Evolutionary conservation across 768 basidiomycete genomes (phyloP).

Genomic region (Tylopilus subfusipes): DNA sequence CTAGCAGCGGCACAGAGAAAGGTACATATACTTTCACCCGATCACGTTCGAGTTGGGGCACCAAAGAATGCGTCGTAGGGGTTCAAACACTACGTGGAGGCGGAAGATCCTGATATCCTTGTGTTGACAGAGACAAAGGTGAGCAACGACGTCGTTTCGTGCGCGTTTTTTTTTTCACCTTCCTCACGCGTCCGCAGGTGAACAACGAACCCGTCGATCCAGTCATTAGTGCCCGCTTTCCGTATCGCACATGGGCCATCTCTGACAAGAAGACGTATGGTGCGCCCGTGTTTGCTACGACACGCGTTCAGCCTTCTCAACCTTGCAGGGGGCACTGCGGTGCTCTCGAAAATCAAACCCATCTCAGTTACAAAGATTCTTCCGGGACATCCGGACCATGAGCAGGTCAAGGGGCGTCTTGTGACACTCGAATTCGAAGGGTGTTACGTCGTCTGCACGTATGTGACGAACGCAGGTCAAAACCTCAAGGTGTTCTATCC

Average conservation of each 20-base stretch:
- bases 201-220: constrained; percentile 67
- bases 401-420: constrained; percentile 68
- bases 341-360: constrained; percentile 76
- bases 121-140: constrained; percentile 88
- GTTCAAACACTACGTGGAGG: constrained; percentile 77
- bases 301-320: constrained; percentile 3
- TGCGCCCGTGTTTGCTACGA: constrained; percentile 29
- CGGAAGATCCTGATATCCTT: constrained; percentile 82
- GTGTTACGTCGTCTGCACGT: constrained; percentile 71
- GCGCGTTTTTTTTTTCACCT: constrained; percentile 1
- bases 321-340: constrained; percentile 70
- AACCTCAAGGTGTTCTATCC: constrained; percentile 56
- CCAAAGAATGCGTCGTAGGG: constrained; percentile 44
- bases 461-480: constrained; percentile 80
- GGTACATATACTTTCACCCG: constrained; percentile 35
- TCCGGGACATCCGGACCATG: constrained; percentile 71
- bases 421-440: constrained; percentile 76
- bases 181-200: constrained; percentile 43
- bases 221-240: constrained; percentile 53
- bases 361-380: constrained; percentile 60
- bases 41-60: not conserved
- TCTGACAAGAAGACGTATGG: constrained; percentile 78
- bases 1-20: constrained; percentile 75
- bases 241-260: constrained; percentile 74
- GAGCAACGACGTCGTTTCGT: not conserved